These are phyloP conservation scores for Colletotrichum tropicale DNA, from an alignment of 2,329 filamentous ascomycete genomes.

Conservation along the genomic window DNA sequence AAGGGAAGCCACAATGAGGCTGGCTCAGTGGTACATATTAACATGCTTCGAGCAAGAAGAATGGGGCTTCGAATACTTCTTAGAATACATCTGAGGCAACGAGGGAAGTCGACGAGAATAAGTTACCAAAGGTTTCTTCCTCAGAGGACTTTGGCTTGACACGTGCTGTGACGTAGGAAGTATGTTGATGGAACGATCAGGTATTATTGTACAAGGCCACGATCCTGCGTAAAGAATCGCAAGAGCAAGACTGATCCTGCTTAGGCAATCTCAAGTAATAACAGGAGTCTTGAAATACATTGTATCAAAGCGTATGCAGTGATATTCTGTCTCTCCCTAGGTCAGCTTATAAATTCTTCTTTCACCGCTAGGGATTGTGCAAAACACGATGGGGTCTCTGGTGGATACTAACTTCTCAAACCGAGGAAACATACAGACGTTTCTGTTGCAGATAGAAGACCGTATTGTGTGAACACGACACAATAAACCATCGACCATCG, in stretches of 20 bases:
- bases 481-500: too few species aligned
- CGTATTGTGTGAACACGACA: background rate
- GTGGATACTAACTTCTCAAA: too few species aligned
- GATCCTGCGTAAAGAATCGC: background rate
- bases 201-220: accelerated
- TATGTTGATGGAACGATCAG: too few species aligned
- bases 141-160: accelerated
- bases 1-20: accelerated
- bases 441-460: background rate
- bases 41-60: background rate
- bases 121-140: background rate
- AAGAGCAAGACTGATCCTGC: too few species aligned
- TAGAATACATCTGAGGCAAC: background rate
- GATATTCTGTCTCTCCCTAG: accelerated
- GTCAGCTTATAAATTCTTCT: background rate
- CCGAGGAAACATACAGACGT: background rate
- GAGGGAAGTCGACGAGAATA: background rate
- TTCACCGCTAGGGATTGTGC: background rate
- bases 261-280: accelerated
- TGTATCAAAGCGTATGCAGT: background rate
- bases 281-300: background rate
- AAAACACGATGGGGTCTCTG: too few species aligned
- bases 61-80: accelerated
- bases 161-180: background rate
- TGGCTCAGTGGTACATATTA: accelerated